phyloP scores from a whole-genome alignment of 345 rosid species.

The Populus nigra region DNA sequence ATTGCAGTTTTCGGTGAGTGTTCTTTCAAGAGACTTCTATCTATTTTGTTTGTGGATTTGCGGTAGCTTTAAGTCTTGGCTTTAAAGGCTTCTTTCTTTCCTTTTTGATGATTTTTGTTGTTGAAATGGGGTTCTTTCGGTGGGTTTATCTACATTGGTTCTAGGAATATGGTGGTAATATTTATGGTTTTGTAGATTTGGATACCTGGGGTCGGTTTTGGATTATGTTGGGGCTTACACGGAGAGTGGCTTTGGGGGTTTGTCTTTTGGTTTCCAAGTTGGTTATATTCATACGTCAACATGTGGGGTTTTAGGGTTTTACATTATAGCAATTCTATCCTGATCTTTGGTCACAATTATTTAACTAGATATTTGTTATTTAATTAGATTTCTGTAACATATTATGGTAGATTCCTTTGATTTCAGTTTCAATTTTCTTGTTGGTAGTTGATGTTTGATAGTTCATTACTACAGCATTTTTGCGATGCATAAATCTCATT shows the following conservation, averaged over 20 bases:
- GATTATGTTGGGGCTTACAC: conserved; percentile 41
- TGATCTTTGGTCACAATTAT: conserved; percentile 10
- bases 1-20: neutral
- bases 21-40: neutral
- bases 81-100: neutral
- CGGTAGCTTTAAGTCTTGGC: neutral
- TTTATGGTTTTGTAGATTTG: conserved; percentile 21
- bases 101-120: conserved; percentile 5
- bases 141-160: conserved; percentile 9
- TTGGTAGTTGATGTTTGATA: conserved; percentile 43
- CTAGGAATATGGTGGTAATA: neutral
- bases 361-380: conserved; percentile 14
- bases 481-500: conserved; percentile 32
- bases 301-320: conserved; percentile 28
- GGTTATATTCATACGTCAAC: conserved; percentile 16
- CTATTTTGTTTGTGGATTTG: neutral
- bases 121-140: conserved; percentile 22
- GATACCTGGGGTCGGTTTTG: conserved; percentile 23
- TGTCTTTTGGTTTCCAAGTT: conserved; percentile 37
- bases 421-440: conserved; percentile 39
- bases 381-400: conserved; percentile 32
- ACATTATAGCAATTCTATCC: conserved; percentile 6
- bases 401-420: conserved; percentile 45
- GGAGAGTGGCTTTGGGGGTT: conserved; percentile 54
- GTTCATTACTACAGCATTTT: conserved; percentile 24